Evolutionary conservation across 2,329 filamentous ascomycete species (phyloP), one percentile per base, ranked within the genome.

Genomic region (Escovopsis sp.): DNA sequence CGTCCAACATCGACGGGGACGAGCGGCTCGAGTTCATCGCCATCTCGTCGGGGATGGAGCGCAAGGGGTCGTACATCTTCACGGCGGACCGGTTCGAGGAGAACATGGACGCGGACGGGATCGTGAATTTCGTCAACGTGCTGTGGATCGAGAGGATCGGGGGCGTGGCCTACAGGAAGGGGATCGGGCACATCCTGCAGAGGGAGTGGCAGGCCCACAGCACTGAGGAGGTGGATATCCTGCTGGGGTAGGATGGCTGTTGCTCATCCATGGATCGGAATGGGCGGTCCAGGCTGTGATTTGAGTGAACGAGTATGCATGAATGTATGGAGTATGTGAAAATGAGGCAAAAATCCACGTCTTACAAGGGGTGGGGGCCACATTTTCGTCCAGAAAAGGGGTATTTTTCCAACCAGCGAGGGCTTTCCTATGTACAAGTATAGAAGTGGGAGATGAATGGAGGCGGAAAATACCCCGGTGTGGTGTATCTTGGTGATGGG

Each of bases 61-160:
- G 58, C n/a, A 46, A 52, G n/a, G 57, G 56, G 3, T 60, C 58
- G 5, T 53, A 58, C 30, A 51, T 60, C 2, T 61, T 62, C 27
- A 54, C 56, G 12, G 40, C 49, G 15, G 60, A 61, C 12, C 49
- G 50, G 14, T 62, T 62, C 36, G 52, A 55, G 28, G 60, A 62
- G 39, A 51, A 58, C 34, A 56, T 56, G 48, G 58, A 62, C 38
- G 46, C 48, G 2, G 59, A 65, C 35, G 59, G 60, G 23, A 50
- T 54, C 23, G 48, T 67, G 19, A 60, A 66, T 38, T 58, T 64
- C 45, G 56, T 64, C 14, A 65, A 65, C 19, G 61, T 65, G 27
- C 42, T 65, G 23, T 65, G 61, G 61, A 54, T 65, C 14, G 61
- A 65, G 49, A 48, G 60, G 17, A 61, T 64, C 15, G 58, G 59